Evolutionary conservation across 1,284 basidiomycete species (phyloP).

Genomic region (Anthracocystis setariae): DNA sequence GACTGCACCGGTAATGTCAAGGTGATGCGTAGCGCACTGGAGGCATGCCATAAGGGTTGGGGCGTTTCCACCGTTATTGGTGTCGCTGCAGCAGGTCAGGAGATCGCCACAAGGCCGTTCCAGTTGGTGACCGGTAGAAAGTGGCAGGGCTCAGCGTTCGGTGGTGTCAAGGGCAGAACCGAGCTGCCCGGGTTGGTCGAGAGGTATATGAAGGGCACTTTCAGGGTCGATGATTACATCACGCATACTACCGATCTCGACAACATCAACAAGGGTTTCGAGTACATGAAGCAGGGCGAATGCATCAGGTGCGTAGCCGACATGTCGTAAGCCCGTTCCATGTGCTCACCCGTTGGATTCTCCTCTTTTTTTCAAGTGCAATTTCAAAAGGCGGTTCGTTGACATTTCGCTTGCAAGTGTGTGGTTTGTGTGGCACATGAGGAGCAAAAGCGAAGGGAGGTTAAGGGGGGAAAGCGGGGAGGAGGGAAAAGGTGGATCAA

Average conservation of each 20-base stretch:
- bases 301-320: constrained; percentile 80
- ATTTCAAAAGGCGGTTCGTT: too few relatives aligned
- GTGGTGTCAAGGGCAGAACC: constrained; percentile 96
- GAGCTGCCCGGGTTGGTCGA: constrained; percentile 71
- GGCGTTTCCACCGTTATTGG: constrained; percentile 93
- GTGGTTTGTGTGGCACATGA: not conserved
- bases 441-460: not conserved
- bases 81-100: constrained; percentile 83
- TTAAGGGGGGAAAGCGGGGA: too few relatives aligned
- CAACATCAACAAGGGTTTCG: constrained; percentile 88
- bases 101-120: constrained; percentile 91
- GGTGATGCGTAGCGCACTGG: constrained; percentile 94
- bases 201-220: constrained; percentile 64
- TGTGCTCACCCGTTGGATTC: not conserved
- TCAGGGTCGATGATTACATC: constrained; percentile 69
- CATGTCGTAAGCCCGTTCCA: constrained; percentile 25
- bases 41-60: constrained; percentile 88
- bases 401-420: too few relatives aligned
- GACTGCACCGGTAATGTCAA: constrained; percentile 95
- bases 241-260: constrained; percentile 71
- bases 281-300: constrained; percentile 91
- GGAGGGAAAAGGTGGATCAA: not conserved
- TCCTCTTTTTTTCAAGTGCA: too few relatives aligned
- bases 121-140: constrained; percentile 89
- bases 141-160: constrained; percentile 96